A percentile compares a stretch with the other conserved stretches of the same genome.
These are phyloP conservation scores for Umbellularia californica DNA, from an alignment of 164 flowering plant species.

Conservation along the genomic window DNA sequence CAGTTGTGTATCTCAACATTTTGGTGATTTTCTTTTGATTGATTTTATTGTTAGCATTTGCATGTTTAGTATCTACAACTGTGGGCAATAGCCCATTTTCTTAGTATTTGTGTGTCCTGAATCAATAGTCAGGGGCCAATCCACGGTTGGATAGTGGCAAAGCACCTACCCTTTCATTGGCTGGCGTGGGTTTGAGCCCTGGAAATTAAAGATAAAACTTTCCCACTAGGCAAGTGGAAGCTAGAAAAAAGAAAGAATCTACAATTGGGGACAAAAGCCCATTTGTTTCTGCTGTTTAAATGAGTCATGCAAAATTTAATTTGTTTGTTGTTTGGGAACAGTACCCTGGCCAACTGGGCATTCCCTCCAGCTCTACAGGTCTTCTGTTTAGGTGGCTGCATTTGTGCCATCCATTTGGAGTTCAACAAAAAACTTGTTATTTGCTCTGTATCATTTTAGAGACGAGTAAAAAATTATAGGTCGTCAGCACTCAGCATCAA, in stretches of 20 bases:
- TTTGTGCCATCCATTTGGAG: neutral
- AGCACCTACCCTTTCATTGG: too few relatives aligned
- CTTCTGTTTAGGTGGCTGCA: neutral
- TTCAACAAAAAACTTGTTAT: neutral
- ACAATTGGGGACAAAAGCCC: neutral
- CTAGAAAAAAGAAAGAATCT: too few relatives aligned
- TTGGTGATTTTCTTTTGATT: neutral
- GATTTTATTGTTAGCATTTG: neutral
- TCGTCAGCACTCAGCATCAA: neutral
- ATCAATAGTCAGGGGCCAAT: too few relatives aligned
- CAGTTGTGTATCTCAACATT: neutral
- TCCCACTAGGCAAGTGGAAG: too few relatives aligned
- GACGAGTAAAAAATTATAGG: neutral
- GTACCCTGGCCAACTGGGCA: neutral
- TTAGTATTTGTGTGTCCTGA: too few relatives aligned
- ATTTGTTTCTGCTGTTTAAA: neutral
- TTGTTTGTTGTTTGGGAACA: neutral
- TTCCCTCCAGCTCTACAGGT: neutral
- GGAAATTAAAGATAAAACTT: too few relatives aligned
- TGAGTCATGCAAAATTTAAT: neutral
- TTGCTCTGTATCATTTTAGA: neutral
- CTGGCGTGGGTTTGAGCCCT: too few relatives aligned
- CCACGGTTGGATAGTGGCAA: too few relatives aligned
- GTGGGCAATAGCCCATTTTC: neutral
- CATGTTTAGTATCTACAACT: neutral